Base-by-base conservation (phyloP, 768 basidiomycete species). In the Lactarius tabidus region DNA sequence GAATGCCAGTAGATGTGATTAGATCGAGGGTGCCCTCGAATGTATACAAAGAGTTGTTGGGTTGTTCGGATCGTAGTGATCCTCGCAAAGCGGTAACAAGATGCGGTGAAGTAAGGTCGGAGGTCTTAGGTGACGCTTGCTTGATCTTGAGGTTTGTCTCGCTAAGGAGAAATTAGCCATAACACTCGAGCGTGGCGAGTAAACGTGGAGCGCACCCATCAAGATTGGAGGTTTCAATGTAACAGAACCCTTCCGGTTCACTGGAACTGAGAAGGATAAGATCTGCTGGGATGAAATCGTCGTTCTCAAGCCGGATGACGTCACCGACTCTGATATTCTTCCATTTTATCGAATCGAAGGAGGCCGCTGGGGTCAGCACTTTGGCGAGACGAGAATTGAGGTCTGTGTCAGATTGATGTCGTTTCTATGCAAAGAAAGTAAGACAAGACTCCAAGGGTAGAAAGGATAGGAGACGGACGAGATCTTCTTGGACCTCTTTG, bases 131-230 rank as follows among this genome's bases (percentile, higher is more conserved):
- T 3, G 91, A 91, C 0, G 92, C 92, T 77, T 99, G 95, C 73
- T 99, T 99, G 77, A 99, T 98, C 80, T 98, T 99, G 70, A 99
- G 83, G 72, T 98, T 98, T 5, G 97, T 99, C 79, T 98, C 97
- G 29, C 94, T 94, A 70, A 15, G 15, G 38, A 41, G 15, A 38
- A 65, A 48, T 55, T 36, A 59, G 29, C 14, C 53, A 55, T 38
- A 53, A 20, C 12, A 29, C 23, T 12, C 43, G 39, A 64, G 60
- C 57, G 48, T 15, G 20, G 36, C 6, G 9, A 52, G 29, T n/a
- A 36, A 31, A 6, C 26, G 35, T 26, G 14, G 69, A 78, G 69
- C 80, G 67, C 62, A 95, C 94, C 96, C 97, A 72, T 99, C 97
- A 31, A 99, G 82, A 75, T 99, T 99, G 8, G 92, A 91, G 0